A percentile compares a stretch with the other conserved stretches of the same genome.
Conservation (phyloP, 805 yeast species). For the Metschnikowia rubicola region DNA sequence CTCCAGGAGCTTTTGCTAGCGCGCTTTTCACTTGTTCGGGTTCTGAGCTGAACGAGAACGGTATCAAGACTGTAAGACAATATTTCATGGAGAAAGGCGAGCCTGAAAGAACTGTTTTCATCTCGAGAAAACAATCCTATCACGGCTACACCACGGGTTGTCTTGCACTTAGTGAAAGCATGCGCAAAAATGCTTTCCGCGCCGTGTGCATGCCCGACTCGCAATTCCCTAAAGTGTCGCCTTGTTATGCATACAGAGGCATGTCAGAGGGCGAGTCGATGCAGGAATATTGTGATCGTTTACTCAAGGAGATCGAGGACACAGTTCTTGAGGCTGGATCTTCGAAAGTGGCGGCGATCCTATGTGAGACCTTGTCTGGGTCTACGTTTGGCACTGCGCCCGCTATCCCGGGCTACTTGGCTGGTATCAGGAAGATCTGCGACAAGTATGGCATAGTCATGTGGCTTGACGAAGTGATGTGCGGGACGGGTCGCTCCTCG, state of each 20-base stretch:
- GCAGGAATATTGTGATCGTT: constrained; percentile 11
- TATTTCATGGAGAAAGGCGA: constrained; percentile 17
- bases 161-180: constrained; percentile 13
- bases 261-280: constrained; percentile 8
- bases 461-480: constrained; percentile 55
- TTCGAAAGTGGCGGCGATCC: constrained; percentile 23
- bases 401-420: constrained; percentile 15
- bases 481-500: constrained; percentile 50
- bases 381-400: constrained; percentile 26
- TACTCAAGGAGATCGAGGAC: constrained; percentile 15
- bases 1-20: constrained; percentile 13
- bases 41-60: constrained; percentile 18
- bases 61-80: constrained; percentile 18
- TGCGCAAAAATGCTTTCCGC: constrained; percentile 9
- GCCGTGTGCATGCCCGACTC: constrained; percentile 11
- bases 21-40: constrained; percentile 19
- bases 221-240: constrained; percentile 14
- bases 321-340: constrained; percentile 12
- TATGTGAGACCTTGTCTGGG: constrained; percentile 26
- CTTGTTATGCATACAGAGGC: constrained; percentile 15
- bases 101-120: constrained; percentile 13
- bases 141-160: constrained; percentile 18
- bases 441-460: constrained; percentile 50
- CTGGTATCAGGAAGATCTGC: constrained; percentile 44
- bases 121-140: constrained; percentile 16